Percentiles rank a stretch among this genome's conserved stretches.
Evolutionary conservation across 345 rosid genomes (phyloP).

Genomic region (Citrus unshiu): DNA sequence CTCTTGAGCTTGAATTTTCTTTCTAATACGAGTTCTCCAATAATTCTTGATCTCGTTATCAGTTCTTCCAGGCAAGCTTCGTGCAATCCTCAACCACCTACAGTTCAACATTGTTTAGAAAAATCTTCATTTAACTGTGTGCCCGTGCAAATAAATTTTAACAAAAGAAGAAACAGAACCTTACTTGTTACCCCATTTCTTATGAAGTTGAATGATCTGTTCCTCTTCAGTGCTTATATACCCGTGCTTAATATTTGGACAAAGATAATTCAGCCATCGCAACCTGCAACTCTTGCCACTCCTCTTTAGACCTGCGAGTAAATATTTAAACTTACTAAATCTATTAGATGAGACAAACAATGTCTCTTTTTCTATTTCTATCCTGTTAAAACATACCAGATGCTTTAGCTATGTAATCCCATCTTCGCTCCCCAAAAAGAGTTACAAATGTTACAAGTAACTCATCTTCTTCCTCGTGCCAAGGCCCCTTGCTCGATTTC

Average conservation of each 20-base stretch:
- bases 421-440: slow-evolving; percentile 51
- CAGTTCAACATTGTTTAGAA: neutral
- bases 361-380: neutral
- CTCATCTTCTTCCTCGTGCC: slow-evolving; percentile 66
- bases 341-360: neutral
- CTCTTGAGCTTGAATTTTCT: slow-evolving; percentile 36
- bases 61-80: slow-evolving; percentile 68
- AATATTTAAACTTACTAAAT: neutral
- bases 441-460: slow-evolving; percentile 37
- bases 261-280: slow-evolving; percentile 71
- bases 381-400: slow-evolving; percentile 33
- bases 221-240: slow-evolving; percentile 57
- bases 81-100: slow-evolving; percentile 69
- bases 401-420: slow-evolving; percentile 62
- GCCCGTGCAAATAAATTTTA: neutral
- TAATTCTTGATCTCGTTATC: slow-evolving; percentile 77
- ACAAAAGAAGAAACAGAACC: too few species aligned
- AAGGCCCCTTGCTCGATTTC: slow-evolving; percentile 49
- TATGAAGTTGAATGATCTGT: slow-evolving; percentile 46
- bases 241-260: slow-evolving; percentile 58
- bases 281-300: slow-evolving; percentile 77
- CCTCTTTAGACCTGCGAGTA: slow-evolving; percentile 50
- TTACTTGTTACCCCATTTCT: too few species aligned
- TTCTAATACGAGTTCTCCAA: slow-evolving; percentile 61
- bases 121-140: neutral